These are phyloP conservation scores for Diplodia corticola DNA, from an alignment of 2,329 filamentous ascomycete genomes.

Conservation along the genomic window DNA sequence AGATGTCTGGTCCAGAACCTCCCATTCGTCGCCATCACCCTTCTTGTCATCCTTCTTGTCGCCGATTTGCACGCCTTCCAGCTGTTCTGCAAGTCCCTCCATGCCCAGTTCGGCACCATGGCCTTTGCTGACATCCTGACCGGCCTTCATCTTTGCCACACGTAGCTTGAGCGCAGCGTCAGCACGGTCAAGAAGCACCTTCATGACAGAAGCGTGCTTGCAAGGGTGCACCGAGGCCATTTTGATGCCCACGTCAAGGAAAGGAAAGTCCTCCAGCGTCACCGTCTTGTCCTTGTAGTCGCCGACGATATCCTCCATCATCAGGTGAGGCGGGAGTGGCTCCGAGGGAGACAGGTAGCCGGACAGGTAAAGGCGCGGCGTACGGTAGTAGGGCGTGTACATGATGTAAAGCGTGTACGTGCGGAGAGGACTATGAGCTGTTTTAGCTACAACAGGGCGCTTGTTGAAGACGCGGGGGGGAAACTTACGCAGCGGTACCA, in stretches of 20 bases:
- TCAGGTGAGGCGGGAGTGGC: slow-evolving; percentile 76
- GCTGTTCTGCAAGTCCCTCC: slow-evolving; percentile 83
- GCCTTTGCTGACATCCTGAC: slow-evolving; percentile 51
- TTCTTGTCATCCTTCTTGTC: slow-evolving; percentile 48
- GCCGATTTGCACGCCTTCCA: slow-evolving; percentile 61
- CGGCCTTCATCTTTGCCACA: slow-evolving; percentile 74
- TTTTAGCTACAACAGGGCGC: slow-evolving; percentile 25
- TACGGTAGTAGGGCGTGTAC: slow-evolving; percentile 95
- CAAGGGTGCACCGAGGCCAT: slow-evolving; percentile 97
- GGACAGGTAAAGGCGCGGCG: slow-evolving; percentile 90
- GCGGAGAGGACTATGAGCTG: slow-evolving; percentile 65
- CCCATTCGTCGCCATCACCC: slow-evolving; percentile 61
- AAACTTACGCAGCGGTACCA: slow-evolving; percentile 57
- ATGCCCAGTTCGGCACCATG: slow-evolving; percentile 58
- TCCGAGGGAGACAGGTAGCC: slow-evolving; percentile 80
- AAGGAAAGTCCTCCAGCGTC: slow-evolving; percentile 95
- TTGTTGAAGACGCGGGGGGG: neutral
- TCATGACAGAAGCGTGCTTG: slow-evolving; percentile 98
- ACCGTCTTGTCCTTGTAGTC: slow-evolving; percentile 99
- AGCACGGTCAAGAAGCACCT: slow-evolving; percentile 90
- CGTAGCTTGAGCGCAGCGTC: slow-evolving; percentile 90
- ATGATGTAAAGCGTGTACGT: slow-evolving; percentile 99
- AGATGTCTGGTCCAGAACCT: slow-evolving; percentile 55
- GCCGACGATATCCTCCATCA: slow-evolving; percentile 97
- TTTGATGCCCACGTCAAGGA: slow-evolving; percentile 87